Percentiles rank a stretch among this genome's conserved stretches.
These are phyloP conservation scores for Coemansia sp. DNA, from an alignment of 192 early-diverging fungal genomes.

Conservation along the genomic window DNA sequence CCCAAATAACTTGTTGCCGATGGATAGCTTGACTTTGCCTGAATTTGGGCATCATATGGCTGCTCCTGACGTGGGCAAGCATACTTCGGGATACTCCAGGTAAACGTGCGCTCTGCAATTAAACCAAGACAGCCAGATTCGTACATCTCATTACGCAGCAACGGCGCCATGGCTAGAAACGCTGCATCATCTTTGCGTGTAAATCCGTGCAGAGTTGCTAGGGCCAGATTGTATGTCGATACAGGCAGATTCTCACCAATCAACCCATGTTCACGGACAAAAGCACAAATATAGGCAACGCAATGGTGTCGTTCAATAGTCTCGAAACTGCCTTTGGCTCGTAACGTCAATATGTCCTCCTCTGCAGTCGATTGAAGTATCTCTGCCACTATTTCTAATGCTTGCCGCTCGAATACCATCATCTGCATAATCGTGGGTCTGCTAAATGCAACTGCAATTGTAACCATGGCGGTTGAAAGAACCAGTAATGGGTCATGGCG, in stretches of 20 bases:
- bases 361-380: slow-evolving; percentile 18
- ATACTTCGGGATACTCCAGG: slow-evolving; percentile 24
- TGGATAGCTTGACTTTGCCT: background rate
- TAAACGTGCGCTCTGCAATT: slow-evolving; percentile 24
- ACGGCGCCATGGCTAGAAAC: slow-evolving; percentile 42
- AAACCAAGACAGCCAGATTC: slow-evolving; percentile 49
- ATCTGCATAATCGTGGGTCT: slow-evolving; percentile 32
- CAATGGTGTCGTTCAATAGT: slow-evolving; percentile 19
- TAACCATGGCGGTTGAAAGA: slow-evolving; percentile 12
- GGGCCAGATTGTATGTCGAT: slow-evolving; percentile 42
- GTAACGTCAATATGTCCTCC: slow-evolving; percentile 25
- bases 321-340: slow-evolving; percentile 21
- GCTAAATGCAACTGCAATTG: slow-evolving; percentile 32
- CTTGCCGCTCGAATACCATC: slow-evolving; percentile 47
- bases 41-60: background rate
- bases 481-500: slow-evolving; percentile 14
- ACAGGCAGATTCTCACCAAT: slow-evolving; percentile 15
- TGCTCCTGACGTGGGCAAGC: slow-evolving; percentile 5
- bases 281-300: slow-evolving; percentile 21
- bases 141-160: slow-evolving; percentile 44
- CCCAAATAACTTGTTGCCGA: background rate
- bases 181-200: slow-evolving; percentile 44
- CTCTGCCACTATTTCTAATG: slow-evolving; percentile 41
- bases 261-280: slow-evolving; percentile 19
- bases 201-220: slow-evolving; percentile 41